Percentiles rank a stretch among this genome's conserved stretches.
phyloP scores from a whole-genome alignment of 2,329 filamentous ascomycete species.

The Nemania serpens region DNA sequence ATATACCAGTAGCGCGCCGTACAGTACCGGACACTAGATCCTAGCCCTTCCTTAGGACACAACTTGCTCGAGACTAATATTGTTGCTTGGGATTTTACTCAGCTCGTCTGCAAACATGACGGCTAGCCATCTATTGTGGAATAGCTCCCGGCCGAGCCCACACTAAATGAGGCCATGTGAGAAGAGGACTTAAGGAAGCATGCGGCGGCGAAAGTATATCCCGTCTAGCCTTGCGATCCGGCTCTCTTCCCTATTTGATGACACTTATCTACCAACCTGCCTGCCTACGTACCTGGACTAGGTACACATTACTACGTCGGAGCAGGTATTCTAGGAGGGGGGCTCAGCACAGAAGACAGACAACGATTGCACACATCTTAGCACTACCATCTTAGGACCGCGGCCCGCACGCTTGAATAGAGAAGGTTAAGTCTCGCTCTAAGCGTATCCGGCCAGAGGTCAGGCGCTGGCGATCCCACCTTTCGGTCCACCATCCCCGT shows the following conservation, averaged over 20 bases:
- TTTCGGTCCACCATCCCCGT: constrained; percentile 11
- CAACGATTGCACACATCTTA: constrained; percentile 3
- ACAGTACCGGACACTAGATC: constrained; percentile 8
- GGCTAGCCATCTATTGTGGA: constrained; percentile 15
- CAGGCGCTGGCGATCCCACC: constrained; percentile 1
- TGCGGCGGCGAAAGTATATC: constrained; percentile 14
- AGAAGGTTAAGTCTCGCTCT: constrained; percentile 7
- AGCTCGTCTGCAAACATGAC: constrained; percentile 11
- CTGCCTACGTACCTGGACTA: not conserved
- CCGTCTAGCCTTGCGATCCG: constrained; percentile 14
- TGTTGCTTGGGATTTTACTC: constrained; percentile 12
- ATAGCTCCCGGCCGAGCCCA: constrained; percentile 16
- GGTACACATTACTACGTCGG: not conserved
- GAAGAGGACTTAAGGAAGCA: constrained; percentile 18
- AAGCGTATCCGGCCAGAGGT: constrained; percentile 1
- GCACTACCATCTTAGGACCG: not conserved
- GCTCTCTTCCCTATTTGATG: constrained; percentile 10
- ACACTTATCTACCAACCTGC: not conserved
- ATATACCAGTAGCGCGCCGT: no score
- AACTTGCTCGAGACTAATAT: constrained; percentile 1
- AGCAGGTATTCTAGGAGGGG: constrained; percentile 4
- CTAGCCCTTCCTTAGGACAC: constrained; percentile 2
- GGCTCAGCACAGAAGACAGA: constrained; percentile 1
- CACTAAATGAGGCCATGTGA: constrained; percentile 5
- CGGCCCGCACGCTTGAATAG: constrained; percentile 11